Base-by-base conservation (phyloP, 2,329 filamentous ascomycete genomes). In the Beauveria sp. region DNA sequence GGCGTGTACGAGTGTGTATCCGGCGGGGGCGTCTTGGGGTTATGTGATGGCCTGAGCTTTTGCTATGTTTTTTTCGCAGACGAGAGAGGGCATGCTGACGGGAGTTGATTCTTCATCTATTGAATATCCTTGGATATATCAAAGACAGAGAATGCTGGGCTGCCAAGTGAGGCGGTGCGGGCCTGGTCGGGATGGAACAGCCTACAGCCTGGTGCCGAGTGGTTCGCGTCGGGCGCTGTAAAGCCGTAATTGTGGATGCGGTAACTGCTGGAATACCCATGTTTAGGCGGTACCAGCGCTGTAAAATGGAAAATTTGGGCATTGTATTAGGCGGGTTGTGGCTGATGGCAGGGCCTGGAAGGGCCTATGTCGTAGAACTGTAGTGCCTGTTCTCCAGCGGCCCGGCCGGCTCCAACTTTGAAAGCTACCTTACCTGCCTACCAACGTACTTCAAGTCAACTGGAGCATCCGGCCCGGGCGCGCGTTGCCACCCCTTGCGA, bases 401-500 rank as follows among this genome's bases (percentile, higher is more conserved):
- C 12, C 24, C 38, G 12, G 47, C 24, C 38, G 12, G 57, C 34
- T 14, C 34, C 14, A 14, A 38, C 16, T 16, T 38, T 14, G 34
- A 38, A 38, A 38, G 12, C 34, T 38, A 38, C 34, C 34, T 16
- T 38, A 5, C 45, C 45, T 24, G 26, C 42, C 42, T 10, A 16
- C 34, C 34, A 38, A 38, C 34, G 51, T 40, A 30, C 40, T 28
- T 22, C n/a, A 53, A 38, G 30, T 47, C 54, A 38, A 46, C 47
- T 47, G 43, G 54, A 58, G 55, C 55, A 22, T 10, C 34, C 14
- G 50, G 58, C 26, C 28, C 22, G 46, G 58, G 34, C 57, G 47
- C 30, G 46, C 56, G 30, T 45, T 34, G 57, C 57, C 57, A 60
- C 58, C 58, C 58, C 58, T 53, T 60, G 49, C 58, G 28, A 53